Base-by-base conservation (phyloP, 2,329 filamentous ascomycete genomes). In the Aspergillus sp. region DNA sequence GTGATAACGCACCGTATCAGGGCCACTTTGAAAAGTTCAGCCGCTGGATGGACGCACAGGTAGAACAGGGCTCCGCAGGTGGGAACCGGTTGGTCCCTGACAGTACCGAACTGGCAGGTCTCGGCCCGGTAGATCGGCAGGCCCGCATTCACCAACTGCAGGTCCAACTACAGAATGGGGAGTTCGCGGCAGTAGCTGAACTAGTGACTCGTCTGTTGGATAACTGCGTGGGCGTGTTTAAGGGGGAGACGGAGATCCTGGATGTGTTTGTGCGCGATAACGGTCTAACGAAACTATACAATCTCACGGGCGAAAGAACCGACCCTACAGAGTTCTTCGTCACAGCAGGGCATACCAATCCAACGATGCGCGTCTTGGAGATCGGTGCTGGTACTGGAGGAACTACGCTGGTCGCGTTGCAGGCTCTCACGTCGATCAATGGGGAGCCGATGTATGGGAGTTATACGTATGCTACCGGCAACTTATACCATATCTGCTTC, bases 321-420 rank as follows among this genome's bases (percentile, higher is more conserved):
- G 30, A 53, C 19, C 9, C 17, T 22, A 41, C 50, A 2, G 41
- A 53, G n/a, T 48, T 47, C 23, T 48, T 59, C 41, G 22, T 22
- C n/a, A 9, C 62, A 13, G 48, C 72, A 9, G 63, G 63, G 1
- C 69, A 73, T 50, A 67, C 65, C 3, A 68, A 69, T 19, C 72
- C 69, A 1, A 62, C 60, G n/a, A 28, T 72, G 11, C 60, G 66
- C 0, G 47, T 72, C 4, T 64, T 72, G 1, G 71, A 72, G 51
- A 68, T 76, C 6, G 74, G 72, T 15, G 71, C 69, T 17, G 74
- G 73, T 23, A 72, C 70, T 0, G 73, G 72, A 1, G 69, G 68
- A 1, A 62, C 67, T 7, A 74, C 72, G 1, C 31, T 55, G 1
- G 57, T 64, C 17, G 59, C 65, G 5, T 57, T 72, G n/a, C 64